phyloP scores from a whole-genome alignment of 2,329 filamentous ascomycete species.

The Plenodomus tracheiphilus region DNA sequence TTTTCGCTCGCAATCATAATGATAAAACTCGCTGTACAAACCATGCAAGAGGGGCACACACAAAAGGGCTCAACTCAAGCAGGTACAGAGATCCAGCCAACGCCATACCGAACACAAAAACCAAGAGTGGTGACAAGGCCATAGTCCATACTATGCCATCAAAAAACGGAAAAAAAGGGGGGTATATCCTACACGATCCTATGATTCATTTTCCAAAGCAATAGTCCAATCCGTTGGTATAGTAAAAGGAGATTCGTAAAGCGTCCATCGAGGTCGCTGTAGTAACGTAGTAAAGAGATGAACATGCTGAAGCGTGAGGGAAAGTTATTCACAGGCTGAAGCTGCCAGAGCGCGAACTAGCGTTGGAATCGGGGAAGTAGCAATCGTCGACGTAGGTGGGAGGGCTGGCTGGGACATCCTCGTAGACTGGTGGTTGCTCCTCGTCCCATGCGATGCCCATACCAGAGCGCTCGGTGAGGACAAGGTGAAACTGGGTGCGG shows the following conservation, averaged over 20 bases:
- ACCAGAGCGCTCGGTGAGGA: slow-evolving; percentile 80
- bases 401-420: slow-evolving; percentile 86
- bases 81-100: slow-evolving; percentile 7
- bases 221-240: slow-evolving; percentile 17
- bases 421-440: slow-evolving; percentile 90
- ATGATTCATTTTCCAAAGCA: slow-evolving; percentile 18
- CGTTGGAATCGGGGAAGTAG: slow-evolving; percentile 24
- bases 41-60: slow-evolving; percentile 16
- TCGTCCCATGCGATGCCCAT: slow-evolving; percentile 97
- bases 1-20: neutral
- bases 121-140: slow-evolving; percentile 5
- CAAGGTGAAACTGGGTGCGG: slow-evolving; percentile 84
- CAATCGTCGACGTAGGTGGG: slow-evolving; percentile 56
- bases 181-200: slow-evolving; percentile 34
- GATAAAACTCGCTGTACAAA: neutral
- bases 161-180: slow-evolving; percentile 14
- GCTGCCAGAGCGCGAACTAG: slow-evolving; percentile 27
- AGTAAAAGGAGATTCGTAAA: slow-evolving; percentile 28
- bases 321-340: slow-evolving; percentile 24
- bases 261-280: slow-evolving; percentile 5
- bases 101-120: slow-evolving; percentile 7
- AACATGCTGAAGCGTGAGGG: slow-evolving; percentile 1
- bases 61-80: slow-evolving; percentile 15
- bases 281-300: slow-evolving; percentile 5
- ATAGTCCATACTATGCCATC: slow-evolving; percentile 1